Evolutionary conservation across 169 alveolate genomes (phyloP), one percentile per base, ranked within the genome.

Genomic region (Cyclospora cayetanensis): DNA sequence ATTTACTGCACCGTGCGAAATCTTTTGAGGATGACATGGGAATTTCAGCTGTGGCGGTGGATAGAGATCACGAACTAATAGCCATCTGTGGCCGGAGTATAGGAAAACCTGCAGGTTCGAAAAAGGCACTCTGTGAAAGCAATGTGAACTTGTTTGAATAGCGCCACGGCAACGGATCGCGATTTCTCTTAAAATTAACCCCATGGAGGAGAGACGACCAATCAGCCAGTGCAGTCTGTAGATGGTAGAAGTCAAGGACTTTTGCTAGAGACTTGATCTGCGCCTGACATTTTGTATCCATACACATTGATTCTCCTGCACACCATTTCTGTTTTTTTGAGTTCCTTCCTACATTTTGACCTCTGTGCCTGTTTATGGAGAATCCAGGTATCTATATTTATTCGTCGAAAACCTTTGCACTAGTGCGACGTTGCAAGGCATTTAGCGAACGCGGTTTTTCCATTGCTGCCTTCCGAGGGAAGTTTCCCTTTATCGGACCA

Each of bases 51-150:
- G 89, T 80, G 35, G 89, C 89, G 52, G 72, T 80, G 25, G 89
- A 80, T 53, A 52, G 27, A 35, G 89, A 80, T 11, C 74, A 80
- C 76, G 89, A 53, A 53, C 89, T 80, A 35, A 80, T 80, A 41
- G 89, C 89, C 52, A 53, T 80, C 52, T 80, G 89, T n/a, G 89
- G 89, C 52, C 60, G 89, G 53, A 80, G 89, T 35, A 46, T 52
- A 35, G 76, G 89, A 70, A 52, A 80, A 25, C 89, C 89, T 52
- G 89, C 89, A 20, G 52, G 89, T 80, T 42, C 46, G 89, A n/a
- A 46, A 50, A n/a, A n/a, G n/a, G n/a, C n/a, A n/a, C n/a, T n/a
- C n/a, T n/a, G n/a, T n/a, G n/a, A n/a, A n/a, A n/a, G n/a, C n/a
- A n/a, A n/a, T n/a, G n/a, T n/a, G n/a, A n/a, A n/a, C n/a, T n/a